These are phyloP conservation scores for Colletotrichum cereale DNA, from an alignment of 2,329 filamentous ascomycete species.

Conservation along the genomic window DNA sequence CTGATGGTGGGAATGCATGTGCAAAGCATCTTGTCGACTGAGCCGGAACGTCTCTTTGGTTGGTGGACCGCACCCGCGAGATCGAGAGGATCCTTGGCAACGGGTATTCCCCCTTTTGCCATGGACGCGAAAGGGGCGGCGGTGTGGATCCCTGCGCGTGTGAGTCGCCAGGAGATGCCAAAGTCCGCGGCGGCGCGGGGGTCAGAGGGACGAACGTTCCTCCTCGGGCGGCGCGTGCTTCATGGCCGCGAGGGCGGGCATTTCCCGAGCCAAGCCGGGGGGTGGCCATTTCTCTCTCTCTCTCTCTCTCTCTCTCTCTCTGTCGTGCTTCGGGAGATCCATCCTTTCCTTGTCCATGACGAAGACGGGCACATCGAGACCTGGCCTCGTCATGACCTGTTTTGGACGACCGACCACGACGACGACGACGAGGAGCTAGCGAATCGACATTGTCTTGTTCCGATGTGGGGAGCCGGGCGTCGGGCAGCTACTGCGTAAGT, in stretches of 20 bases:
- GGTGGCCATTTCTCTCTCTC: too few relatives aligned
- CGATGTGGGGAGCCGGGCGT: not conserved
- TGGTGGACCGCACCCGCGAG: constrained; percentile 1
- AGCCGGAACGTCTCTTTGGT: not conserved
- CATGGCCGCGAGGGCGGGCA: not conserved
- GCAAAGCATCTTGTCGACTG: not conserved
- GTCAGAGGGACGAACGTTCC: not conserved
- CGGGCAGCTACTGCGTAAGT: not conserved
- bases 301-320: not conserved
- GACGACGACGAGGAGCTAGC: not conserved
- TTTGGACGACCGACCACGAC: not conserved
- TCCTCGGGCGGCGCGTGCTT: not conserved
- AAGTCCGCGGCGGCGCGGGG: constrained; percentile 23
- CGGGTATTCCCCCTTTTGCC: not conserved
- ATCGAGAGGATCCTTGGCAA: constrained; percentile 22
- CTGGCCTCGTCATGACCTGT: not conserved
- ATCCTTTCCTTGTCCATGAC: not conserved
- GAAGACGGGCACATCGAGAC: constrained; percentile 19
- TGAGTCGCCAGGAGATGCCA: constrained; percentile 2
- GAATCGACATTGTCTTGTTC: not conserved
- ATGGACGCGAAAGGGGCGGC: constrained; percentile 9
- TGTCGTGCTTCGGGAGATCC: not conserved
- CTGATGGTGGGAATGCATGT: constrained; percentile 19
- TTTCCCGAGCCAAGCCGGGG: constrained; percentile 14
- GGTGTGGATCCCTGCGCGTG: constrained; percentile 18